Evolutionary conservation across 2,329 filamentous ascomycete genomes (phyloP).

Genomic region (Trichoderma asperellum): DNA sequence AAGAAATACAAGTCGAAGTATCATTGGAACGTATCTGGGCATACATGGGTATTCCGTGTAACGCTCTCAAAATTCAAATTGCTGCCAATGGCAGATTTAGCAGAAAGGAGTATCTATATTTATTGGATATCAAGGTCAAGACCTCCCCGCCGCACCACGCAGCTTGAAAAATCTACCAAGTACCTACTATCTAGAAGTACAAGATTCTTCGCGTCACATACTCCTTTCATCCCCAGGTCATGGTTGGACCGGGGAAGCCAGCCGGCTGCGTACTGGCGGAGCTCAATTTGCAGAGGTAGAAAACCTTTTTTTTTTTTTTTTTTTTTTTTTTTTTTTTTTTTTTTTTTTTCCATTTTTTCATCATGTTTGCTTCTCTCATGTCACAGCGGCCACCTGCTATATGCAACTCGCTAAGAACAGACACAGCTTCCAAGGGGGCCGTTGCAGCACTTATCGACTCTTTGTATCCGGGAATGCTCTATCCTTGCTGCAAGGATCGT

Average conservation of each 20-base stretch:
- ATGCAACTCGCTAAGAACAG: not conserved
- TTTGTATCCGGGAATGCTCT: not conserved
- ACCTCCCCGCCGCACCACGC: not conserved
- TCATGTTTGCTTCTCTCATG: not conserved
- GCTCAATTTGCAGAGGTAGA: not conserved
- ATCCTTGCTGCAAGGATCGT: not conserved
- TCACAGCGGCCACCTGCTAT: not conserved
- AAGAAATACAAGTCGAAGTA: not conserved
- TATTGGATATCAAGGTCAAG: not conserved
- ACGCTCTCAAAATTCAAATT: not conserved
- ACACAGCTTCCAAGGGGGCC: not conserved
- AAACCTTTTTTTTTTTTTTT: not conserved
- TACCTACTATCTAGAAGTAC: not conserved
- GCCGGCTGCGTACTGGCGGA: not conserved
- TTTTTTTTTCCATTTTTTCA: no score
- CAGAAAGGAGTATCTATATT: not conserved
- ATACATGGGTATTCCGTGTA: not conserved
- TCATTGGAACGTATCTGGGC: not conserved
- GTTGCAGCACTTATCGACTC: not conserved
- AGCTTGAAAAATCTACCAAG: not conserved
- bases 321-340: no score
- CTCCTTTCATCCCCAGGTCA: not conserved
- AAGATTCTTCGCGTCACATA: not conserved
- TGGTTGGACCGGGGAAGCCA: not conserved
- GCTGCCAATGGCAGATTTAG: not conserved